Base-by-base conservation (phyloP, 306 rosid genomes). In the Clitoria ternatea region DNA sequence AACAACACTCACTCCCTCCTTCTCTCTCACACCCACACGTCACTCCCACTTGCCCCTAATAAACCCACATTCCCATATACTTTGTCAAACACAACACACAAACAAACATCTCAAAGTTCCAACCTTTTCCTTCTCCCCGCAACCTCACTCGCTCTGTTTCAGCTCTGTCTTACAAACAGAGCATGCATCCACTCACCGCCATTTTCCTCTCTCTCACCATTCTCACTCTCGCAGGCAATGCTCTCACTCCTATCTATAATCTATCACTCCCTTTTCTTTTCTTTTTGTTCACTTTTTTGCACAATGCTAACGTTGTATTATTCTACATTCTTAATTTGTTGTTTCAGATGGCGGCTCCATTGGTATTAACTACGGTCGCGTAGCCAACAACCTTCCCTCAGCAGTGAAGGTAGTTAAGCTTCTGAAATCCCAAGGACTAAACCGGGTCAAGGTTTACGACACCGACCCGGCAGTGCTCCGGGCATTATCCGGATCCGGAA, bases 301-400 rank as follows among this genome's bases (percentile, higher is more conserved):
- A 4, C 1, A 36, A 35, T 39, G 32, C 63, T 48, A 4, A 18
- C 45, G 2, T 0, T 13, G 13, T 27, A 0, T n/a, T 37, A 0
- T 27, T 33, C 2, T n/a, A 1, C 47, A 24, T 54, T 54, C 24
- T 61, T 17, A n/a, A n/a, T n/a, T n/a, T n/a, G n/a, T 4, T 56
- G 15, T 71, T 80, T n/a, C 95, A 86, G 86, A 94, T 69, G 88
- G 82, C 17, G 97, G 87, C 4, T 86, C 96, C 1, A 73, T 95
- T 0, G 99, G 99, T 17, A 89, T 95, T 13, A 95, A 95, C 97
- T 95, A 95, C 36, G 99, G 99, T 0, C 77, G 99, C 17, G 33
- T 95, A 12, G 97, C 96, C 0, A 85, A 91, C 85, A 79, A 95
- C 78, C 95, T 95, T 4, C 99, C 99, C 0, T 85, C 99, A 0